Conservation (phyloP, 805 yeast genomes). For the Candida cerambycidarum region DNA sequence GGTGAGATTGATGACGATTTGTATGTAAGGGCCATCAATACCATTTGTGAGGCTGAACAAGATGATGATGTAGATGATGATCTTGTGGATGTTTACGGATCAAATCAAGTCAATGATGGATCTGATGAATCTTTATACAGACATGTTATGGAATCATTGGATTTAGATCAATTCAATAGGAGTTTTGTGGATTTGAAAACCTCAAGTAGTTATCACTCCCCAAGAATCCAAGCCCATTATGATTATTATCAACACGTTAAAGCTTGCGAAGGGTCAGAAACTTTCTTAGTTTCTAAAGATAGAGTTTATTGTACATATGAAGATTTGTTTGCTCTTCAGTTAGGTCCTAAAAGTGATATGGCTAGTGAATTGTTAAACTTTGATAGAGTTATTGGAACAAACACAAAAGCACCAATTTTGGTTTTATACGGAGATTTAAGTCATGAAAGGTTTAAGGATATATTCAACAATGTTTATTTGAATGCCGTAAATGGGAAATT, state of each 20-base stretch:
- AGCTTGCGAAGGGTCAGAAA: constrained; percentile 18
- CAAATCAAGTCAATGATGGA: constrained; percentile 1
- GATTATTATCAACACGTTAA: constrained; percentile 40
- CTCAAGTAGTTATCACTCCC: constrained; percentile 51
- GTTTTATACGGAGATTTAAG: constrained; percentile 66
- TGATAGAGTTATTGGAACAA: constrained; percentile 68
- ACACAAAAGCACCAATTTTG: constrained; percentile 49
- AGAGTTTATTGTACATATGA: constrained; percentile 62
- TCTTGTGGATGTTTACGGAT: constrained; percentile 7
- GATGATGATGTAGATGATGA: constrained; percentile 12
- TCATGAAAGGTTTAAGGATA: constrained; percentile 49
- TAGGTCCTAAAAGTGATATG: constrained; percentile 34
- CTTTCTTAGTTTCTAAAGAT: constrained; percentile 45
- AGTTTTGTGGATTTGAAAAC: constrained; percentile 43
- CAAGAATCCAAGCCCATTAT: constrained; percentile 66
- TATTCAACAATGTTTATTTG: constrained; percentile 57
- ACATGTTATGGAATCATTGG: constrained; percentile 4
- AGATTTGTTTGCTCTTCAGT: constrained; percentile 77
- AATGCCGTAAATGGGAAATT: constrained; percentile 66
- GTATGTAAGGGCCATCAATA: constrained; percentile 31
- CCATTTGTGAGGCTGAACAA: constrained; percentile 12
- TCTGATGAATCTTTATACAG: constrained; percentile 10
- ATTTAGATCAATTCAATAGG: constrained; percentile 13
- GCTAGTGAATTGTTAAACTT: constrained; percentile 32
- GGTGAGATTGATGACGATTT: constrained; percentile 34